phyloP scores from a whole-genome alignment of 345 rosid species.

The Citrus hindsii region DNA sequence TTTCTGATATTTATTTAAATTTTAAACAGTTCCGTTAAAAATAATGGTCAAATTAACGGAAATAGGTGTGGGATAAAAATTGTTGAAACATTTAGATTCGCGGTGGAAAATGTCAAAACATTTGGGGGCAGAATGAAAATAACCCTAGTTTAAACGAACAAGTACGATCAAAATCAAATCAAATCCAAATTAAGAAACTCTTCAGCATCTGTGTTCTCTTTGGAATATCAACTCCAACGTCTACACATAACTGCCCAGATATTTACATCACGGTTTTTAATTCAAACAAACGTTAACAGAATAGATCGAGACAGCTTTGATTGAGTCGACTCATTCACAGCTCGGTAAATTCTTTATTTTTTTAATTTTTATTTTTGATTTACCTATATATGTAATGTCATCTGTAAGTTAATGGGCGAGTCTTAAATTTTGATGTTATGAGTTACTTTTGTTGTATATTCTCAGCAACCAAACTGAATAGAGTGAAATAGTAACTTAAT shows the following conservation, averaged over 20 bases:
- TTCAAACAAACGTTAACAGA: background rate
- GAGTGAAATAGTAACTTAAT: background rate
- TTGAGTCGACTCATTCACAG: background rate
- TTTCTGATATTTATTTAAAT: too few relatives aligned
- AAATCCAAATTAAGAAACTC: background rate
- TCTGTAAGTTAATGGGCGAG: background rate
- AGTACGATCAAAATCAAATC: background rate
- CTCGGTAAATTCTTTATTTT: background rate
- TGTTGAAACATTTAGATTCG: too few relatives aligned
- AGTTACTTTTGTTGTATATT: background rate
- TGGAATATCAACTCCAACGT: background rate
- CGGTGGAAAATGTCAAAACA: accelerated
- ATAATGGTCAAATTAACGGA: too few relatives aligned
- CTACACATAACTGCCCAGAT: background rate
- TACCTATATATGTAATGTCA: background rate
- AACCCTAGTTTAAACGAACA: background rate
- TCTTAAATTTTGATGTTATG: background rate
- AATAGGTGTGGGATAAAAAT: accelerated
- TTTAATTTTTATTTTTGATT: background rate
- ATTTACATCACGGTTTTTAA: background rate
- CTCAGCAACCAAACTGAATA: background rate
- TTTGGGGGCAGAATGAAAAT: accelerated
- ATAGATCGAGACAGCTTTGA: background rate
- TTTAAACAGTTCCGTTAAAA: too few relatives aligned
- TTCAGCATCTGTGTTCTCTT: too few relatives aligned